A percentile compares a stretch with the other conserved stretches of the same genome.
These are phyloP conservation scores for Podospora comata DNA, from an alignment of 495 filamentous ascomycete genomes.

Conservation along the genomic window DNA sequence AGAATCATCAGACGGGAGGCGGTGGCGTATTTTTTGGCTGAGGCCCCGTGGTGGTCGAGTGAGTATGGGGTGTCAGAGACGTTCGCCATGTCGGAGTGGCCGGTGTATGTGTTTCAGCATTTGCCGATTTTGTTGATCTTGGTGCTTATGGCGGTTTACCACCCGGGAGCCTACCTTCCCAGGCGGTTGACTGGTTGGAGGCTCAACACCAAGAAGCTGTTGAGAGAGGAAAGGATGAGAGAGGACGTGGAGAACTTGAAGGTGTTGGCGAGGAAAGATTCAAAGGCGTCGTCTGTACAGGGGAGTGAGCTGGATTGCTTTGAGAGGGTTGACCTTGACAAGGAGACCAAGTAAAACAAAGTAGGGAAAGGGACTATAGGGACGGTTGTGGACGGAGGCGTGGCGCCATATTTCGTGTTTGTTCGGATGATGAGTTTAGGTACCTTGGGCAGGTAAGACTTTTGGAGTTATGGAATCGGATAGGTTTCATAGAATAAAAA, in stretches of 20 bases:
- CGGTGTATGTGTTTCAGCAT: conserved; percentile 16
- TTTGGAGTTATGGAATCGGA: background rate
- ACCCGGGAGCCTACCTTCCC: conserved; percentile 19
- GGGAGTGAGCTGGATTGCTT: background rate
- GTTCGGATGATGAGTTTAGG: background rate
- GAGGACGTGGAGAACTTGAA: background rate
- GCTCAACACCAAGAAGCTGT: background rate
- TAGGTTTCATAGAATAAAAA: background rate
- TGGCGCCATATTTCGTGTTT: background rate
- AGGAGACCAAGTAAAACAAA: background rate
- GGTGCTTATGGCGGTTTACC: conserved; percentile 9
- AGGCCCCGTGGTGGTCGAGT: background rate
- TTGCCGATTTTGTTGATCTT: conserved; percentile 10
- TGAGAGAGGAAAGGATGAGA: conserved; percentile 7
- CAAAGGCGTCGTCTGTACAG: background rate
- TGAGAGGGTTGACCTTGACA: background rate
- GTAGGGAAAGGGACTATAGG: background rate
- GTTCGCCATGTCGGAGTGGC: conserved; percentile 17
- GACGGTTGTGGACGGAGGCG: too few species aligned
- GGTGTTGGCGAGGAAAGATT: background rate
- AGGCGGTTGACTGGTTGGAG: conserved; percentile 12
- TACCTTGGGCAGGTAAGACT: background rate
- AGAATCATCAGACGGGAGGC: conserved; percentile 10
- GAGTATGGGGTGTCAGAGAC: background rate
- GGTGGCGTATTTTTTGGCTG: background rate